Evolutionary conservation across 73 alveolate genomes (phyloP).

Genomic region (Breviolum minutum): DNA sequence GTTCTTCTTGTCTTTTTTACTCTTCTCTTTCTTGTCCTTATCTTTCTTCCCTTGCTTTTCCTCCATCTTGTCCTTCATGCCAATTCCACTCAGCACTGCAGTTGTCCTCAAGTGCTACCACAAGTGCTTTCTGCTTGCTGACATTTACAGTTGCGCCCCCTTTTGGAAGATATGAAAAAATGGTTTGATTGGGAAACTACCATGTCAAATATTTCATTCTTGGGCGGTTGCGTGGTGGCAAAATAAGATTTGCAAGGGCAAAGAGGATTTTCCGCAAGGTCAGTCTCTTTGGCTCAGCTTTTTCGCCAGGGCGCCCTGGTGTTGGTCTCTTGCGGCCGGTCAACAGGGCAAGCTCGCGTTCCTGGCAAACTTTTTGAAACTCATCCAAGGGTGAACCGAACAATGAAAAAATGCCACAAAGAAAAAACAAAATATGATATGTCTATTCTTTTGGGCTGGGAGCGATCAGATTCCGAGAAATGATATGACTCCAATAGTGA

Average conservation of each 20-base stretch:
- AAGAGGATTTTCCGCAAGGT: too few species aligned
- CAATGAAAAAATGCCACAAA: too few species aligned
- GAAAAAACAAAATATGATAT: too few species aligned
- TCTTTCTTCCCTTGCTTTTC: background rate
- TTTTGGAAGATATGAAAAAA: too few species aligned
- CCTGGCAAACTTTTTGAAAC: background rate
- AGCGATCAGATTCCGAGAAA: background rate
- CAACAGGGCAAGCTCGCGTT: slow-evolving; percentile 41
- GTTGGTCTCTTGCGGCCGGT: slow-evolving; percentile 31
- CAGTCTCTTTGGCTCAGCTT: background rate
- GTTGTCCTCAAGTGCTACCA: background rate
- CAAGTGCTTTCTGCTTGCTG: too few species aligned
- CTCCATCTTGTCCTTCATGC: background rate
- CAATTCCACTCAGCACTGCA: background rate
- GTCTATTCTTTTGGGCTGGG: background rate
- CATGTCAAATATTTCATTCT: too few species aligned
- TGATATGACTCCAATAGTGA: background rate
- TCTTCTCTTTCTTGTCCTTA: background rate
- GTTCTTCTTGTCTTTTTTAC: slow-evolving; percentile 5
- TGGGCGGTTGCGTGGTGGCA: too few species aligned
- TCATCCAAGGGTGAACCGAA: background rate
- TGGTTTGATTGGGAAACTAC: background rate
- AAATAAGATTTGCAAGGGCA: too few species aligned
- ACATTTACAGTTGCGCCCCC: background rate
- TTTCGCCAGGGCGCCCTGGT: background rate